Conservation (phyloP, 495 filamentous ascomycete genomes). For the Aspergillus biplanus region DNA sequence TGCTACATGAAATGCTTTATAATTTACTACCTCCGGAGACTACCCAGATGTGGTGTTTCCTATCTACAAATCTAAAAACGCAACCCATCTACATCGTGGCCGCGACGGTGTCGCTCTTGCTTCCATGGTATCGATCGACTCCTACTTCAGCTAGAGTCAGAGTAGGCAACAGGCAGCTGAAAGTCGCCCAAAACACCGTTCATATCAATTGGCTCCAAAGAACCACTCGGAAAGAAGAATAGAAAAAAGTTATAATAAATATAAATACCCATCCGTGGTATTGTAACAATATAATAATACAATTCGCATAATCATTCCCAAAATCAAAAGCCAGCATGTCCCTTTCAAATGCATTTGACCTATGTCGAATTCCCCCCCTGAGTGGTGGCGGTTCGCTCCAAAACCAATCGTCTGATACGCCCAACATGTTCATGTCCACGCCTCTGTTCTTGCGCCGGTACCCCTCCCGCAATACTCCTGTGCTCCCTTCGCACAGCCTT, state of each 20-base stretch:
- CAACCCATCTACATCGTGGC: too few species aligned
- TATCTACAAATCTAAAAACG: too few species aligned
- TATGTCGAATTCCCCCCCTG: background rate
- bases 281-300: constrained; percentile 25
- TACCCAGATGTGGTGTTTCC: too few species aligned
- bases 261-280: constrained; percentile 5
- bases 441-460: background rate
- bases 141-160: too few species aligned
- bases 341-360: constrained; percentile 1
- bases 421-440: constrained; percentile 31
- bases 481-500: constrained; percentile 54
- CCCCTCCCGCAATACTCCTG: constrained; percentile 29
- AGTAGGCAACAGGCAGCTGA: too few species aligned
- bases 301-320: constrained; percentile 7
- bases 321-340: background rate
- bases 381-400: constrained; percentile 17
- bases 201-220: background rate
- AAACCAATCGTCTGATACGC: constrained; percentile 24
- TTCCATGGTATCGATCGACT: too few species aligned
- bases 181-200: too few species aligned
- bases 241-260: background rate
- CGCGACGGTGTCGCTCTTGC: too few species aligned
- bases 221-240: background rate
- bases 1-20: too few species aligned
- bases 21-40: too few species aligned